These are phyloP conservation scores for Arctostaphylos glauca DNA, from an alignment of 148 eudicot genomes.

Conservation along the genomic window DNA sequence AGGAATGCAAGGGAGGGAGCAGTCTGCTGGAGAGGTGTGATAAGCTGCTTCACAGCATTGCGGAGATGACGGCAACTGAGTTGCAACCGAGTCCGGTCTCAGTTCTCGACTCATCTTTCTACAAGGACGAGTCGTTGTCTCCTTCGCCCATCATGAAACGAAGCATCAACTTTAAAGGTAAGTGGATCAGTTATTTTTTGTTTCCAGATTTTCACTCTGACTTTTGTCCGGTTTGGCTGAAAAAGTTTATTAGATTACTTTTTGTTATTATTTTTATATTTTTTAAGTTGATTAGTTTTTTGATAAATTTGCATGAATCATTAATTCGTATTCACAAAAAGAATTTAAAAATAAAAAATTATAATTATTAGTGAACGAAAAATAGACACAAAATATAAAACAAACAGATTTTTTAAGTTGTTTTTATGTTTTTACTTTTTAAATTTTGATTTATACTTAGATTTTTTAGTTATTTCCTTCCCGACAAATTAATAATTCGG, in stretches of 20 bases:
- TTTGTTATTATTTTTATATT: not conserved
- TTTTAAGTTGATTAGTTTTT: no score
- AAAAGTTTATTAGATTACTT: not conserved
- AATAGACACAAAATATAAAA: no score
- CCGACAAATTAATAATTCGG: no score
- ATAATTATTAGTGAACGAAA: no score
- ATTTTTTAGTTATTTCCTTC: no score
- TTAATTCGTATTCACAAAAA: no score
- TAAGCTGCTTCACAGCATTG: constrained; percentile 71
- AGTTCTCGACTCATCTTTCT: constrained; percentile 86
- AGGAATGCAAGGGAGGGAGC: constrained; percentile 63
- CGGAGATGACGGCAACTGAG: constrained; percentile 67
- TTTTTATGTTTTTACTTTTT: no score
- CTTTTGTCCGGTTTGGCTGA: not conserved
- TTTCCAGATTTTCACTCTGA: not conserved
- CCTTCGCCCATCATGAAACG: constrained; percentile 94
- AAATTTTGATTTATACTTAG: no score
- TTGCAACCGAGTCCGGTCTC: constrained; percentile 93
- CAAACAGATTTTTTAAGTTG: no score
- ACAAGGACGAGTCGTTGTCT: constrained; percentile 83
- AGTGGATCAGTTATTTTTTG: not conserved
- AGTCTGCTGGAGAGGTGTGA: constrained; percentile 78
- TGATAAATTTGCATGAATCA: no score
- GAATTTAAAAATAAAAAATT: no score
- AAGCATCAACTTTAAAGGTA: constrained; percentile 85